Base-by-base conservation (phyloP, 2,329 filamentous ascomycete species). In the Amauroascus verrucosus region DNA sequence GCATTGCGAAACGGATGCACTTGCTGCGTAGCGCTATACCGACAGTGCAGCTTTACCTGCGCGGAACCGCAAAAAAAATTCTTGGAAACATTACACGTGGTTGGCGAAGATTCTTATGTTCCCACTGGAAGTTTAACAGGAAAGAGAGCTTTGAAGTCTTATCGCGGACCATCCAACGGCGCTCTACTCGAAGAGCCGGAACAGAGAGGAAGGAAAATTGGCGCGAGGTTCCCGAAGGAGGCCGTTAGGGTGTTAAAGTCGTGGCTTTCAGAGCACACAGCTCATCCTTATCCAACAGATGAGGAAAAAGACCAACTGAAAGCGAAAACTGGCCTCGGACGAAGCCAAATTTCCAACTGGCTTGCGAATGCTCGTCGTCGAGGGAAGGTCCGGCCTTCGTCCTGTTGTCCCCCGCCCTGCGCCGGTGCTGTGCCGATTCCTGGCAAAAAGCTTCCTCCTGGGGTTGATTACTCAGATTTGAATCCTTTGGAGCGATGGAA, bases 271-370 rank as follows among this genome's bases (percentile, higher is more conserved):
- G 83, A 82, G 6, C 88, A 95, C 65, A 80, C 80, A 62, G 79
- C 85, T 50, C 86, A 94, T 61, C 90, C 89, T 0, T 96, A 95
- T 65, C 89, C 90, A 4, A 90, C 82, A 32, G 88, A 95, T 41
- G 83, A 88, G 55, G 87, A 95, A 65, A 94, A 91, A 64, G 85
- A 89, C 59, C 78, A 81, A 57, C 75, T 96, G 24, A 85, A 88
- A 67, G 77, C 79, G 45, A 79, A 85, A 61, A 95, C 89, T 0
- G 88, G 88, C 6, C 75, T 96, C 38, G 89, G 82, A 66, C 82
- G 87, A 62, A 85, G 78, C 13, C 90, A 96, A 64, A 91, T 95
- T 61, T 84, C 84, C 9, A 95, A 94, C 66, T 95, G 89, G 89
- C 80, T 95, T 45, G 89, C 89, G 55, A 95, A 95, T 68, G 88